Conservation (phyloP, 352 stramenopile genomes). For the Proteromonas lacertae region DNA sequence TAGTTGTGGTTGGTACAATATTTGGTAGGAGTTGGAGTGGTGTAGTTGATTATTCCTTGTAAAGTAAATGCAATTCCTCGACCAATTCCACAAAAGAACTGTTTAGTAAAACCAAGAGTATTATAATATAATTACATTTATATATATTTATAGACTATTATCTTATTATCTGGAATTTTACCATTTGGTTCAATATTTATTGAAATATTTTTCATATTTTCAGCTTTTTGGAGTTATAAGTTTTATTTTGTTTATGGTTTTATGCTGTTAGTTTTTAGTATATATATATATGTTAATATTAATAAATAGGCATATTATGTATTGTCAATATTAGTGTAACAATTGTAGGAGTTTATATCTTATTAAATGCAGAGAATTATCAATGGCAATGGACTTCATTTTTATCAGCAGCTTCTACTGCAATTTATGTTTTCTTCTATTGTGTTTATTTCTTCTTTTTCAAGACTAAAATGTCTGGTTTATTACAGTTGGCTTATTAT, state of each 20-base stretch:
- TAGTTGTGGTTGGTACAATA: constrained; percentile 76
- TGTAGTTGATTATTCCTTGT: constrained; percentile 37
- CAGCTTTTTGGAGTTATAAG: constrained; percentile 93
- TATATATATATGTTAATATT: no score
- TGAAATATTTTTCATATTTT: constrained; percentile 99
- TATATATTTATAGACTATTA: constrained; percentile 34
- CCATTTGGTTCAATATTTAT: constrained; percentile 98
- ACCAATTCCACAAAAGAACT: constrained; percentile 22
- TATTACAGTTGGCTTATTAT: constrained; percentile 90
- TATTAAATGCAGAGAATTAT: constrained; percentile 94
- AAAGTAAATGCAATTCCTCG: constrained; percentile 81
- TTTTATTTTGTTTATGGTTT: constrained; percentile 99
- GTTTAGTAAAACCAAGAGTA: no score
- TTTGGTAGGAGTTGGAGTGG: constrained; percentile 59
- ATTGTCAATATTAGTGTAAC: constrained; percentile 89
- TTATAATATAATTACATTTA: constrained; percentile 23
- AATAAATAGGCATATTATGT: no score
- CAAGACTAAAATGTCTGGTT: constrained; percentile 95
- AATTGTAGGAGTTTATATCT: constrained; percentile 93
- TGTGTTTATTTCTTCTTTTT: constrained; percentile 96
- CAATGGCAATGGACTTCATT: constrained; percentile 95
- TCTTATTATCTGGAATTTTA: constrained; percentile 69
- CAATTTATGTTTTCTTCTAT: constrained; percentile 91
- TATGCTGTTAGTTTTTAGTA: constrained; percentile 82
- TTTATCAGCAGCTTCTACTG: constrained; percentile 50